Evolutionary conservation across 106 monocot genomes (phyloP), one percentile per base, ranked within the genome.

Genomic region (Acorus calamus): DNA sequence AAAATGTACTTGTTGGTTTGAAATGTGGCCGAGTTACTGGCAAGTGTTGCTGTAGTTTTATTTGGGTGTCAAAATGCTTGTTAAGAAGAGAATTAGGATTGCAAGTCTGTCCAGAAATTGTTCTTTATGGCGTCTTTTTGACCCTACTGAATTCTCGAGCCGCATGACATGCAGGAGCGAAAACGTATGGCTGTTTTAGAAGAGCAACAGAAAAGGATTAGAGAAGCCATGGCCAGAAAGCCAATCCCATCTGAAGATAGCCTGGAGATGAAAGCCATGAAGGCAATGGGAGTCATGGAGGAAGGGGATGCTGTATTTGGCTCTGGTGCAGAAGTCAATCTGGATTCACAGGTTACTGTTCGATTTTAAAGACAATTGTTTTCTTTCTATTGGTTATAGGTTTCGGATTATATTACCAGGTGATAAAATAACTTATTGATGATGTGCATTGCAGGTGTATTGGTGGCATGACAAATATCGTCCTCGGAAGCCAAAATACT

Each of bases 381-480:
- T 0, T 28, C 28, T 28, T 28, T 28, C 28, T 28, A 3, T 63
- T 13, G 12, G 47, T 50, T 14, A 45, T 0, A 53, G 8, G 6
- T 48, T 57, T 60, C 7, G 41, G 7, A 14, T 43, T 44, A 1
- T 58, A 14, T 50, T 49, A 49, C 10, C 11, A 46, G 9, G 6
- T 46, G 8, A 3, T 47, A 11, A n/a, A 4, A 5, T 44, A 53
- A 4, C 63, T 47, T 63, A 47, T 63, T 14, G 53, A 0, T 13
- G 42, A 47, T 44, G 14, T 70, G 10, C 13, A 28, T 49, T 64
- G 14, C 67, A 93, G 89, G 94, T 87, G 12, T 94, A 94, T 50
- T 94, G 94, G 94, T 94, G 94, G 94, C 94, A 90, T 67, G 94
- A 94, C 72, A 94, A 94, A 64, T 94, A 94, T 49, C 83, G 94